Conservation (phyloP, 2,329 filamentous ascomycete species). For the Dactylonectria macrodidyma region DNA sequence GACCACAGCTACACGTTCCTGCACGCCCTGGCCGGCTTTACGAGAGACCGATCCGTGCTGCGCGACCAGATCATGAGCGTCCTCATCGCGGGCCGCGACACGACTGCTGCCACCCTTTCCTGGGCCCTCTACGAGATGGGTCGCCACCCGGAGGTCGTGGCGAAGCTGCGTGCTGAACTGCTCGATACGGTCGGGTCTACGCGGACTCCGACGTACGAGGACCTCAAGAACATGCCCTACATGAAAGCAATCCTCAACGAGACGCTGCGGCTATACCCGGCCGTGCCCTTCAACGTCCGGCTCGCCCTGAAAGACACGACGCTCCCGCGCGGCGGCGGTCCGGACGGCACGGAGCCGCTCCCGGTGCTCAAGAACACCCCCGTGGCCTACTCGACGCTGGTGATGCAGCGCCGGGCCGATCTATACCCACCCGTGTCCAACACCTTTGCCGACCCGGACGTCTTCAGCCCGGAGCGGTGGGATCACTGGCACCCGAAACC, state of each 20-base stretch:
- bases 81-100: constrained; percentile 88
- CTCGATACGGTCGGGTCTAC: constrained; percentile 74
- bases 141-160: constrained; percentile 76
- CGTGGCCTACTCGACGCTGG: constrained; percentile 77
- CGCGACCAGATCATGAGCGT: constrained; percentile 89
- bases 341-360: constrained; percentile 73
- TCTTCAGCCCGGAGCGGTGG: constrained; percentile 80
- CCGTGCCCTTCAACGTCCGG: constrained; percentile 85
- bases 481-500: constrained; percentile 72
- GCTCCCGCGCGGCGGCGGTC: constrained; percentile 79
- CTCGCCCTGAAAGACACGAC: constrained; percentile 80
- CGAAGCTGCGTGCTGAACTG: constrained; percentile 82
- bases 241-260: constrained; percentile 82
- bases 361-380: constrained; percentile 76
- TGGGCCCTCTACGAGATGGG: constrained; percentile 89
- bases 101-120: constrained; percentile 84
- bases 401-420: constrained; percentile 80
- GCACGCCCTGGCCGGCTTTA: constrained; percentile 86
- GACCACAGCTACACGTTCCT: constrained; percentile 87
- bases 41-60: constrained; percentile 78
- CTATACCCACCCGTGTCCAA: constrained; percentile 69
- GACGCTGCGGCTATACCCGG: constrained; percentile 82
- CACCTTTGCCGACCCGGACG: constrained; percentile 60
- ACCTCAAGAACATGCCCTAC: constrained; percentile 92
- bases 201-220: constrained; percentile 77